phyloP scores from a whole-genome alignment of 169 alveolate species.

The Miamiensis avidus region DNA sequence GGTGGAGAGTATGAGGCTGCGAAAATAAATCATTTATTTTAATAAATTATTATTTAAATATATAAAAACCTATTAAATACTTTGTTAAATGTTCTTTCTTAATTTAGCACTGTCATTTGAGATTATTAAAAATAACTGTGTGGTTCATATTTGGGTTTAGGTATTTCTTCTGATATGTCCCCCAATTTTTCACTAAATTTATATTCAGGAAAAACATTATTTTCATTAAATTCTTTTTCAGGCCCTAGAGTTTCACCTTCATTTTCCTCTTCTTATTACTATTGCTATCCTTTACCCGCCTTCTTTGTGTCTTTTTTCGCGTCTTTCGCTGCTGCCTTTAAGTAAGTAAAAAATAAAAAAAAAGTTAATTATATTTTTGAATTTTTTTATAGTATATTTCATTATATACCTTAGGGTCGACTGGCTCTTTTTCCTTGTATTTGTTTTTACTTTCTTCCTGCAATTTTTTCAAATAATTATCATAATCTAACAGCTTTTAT shows the following conservation, averaged over 20 bases:
- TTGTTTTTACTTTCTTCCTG: constrained; percentile 26
- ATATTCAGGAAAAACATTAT: constrained; percentile 22
- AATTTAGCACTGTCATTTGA: background rate
- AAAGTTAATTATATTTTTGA: background rate
- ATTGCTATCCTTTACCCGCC: constrained; percentile 16
- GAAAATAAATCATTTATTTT: background rate
- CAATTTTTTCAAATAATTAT: constrained; percentile 29
- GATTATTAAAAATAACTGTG: background rate
- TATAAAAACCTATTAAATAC: background rate
- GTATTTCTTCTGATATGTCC: constrained; percentile 15
- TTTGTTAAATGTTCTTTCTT: constrained; percentile 3
- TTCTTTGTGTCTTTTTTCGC: constrained; percentile 9
- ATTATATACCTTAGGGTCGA: constrained; percentile 14
- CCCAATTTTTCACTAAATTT: constrained; percentile 6
- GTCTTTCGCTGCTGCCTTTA: background rate
- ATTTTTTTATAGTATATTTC: background rate
- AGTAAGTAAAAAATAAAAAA: no score
- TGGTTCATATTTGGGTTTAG: constrained; percentile 15
- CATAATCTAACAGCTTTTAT: constrained; percentile 15
- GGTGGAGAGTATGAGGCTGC: background rate
- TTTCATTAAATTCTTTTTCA: constrained; percentile 1
- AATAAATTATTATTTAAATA: constrained; percentile 1
- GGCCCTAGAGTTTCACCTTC: background rate
- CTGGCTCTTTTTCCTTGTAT: constrained; percentile 6
- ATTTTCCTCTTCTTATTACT: constrained; percentile 17